Percentiles rank a stretch among this genome's conserved stretches.
These are phyloP conservation scores for Aspergillus egyptiacus DNA, from an alignment of 495 filamentous ascomycete species.

Conservation along the genomic window DNA sequence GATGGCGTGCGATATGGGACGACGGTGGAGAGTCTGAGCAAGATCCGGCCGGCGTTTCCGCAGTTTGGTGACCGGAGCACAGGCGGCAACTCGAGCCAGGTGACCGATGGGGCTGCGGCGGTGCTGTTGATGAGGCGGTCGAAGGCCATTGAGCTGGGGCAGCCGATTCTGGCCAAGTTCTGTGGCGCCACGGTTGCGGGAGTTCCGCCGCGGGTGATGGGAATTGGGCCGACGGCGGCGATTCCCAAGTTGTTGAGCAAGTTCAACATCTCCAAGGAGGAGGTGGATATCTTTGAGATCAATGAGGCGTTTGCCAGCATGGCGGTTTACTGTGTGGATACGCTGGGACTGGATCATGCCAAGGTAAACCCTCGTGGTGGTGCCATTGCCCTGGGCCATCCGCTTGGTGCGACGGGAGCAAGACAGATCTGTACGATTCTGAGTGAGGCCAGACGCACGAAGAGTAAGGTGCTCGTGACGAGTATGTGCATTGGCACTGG, in stretches of 20 bases:
- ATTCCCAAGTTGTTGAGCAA: slow-evolving; percentile 89
- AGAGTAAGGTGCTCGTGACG: slow-evolving; percentile 78
- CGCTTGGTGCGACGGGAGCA: slow-evolving; percentile 68
- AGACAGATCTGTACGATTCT: slow-evolving; percentile 80
- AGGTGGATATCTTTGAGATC: slow-evolving; percentile 86
- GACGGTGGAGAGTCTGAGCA: slow-evolving; percentile 70
- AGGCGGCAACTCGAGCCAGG: slow-evolving; percentile 92
- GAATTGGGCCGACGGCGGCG: slow-evolving; percentile 87
- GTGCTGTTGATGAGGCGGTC: slow-evolving; percentile 91
- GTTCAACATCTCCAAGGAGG: slow-evolving; percentile 69
- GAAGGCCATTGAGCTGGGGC: slow-evolving; percentile 76
- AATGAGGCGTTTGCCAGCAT: slow-evolving; percentile 98
- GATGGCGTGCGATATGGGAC: slow-evolving; percentile 89
- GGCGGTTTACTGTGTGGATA: slow-evolving; percentile 86
- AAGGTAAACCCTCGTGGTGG: slow-evolving; percentile 86
- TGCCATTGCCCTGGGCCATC: slow-evolving; percentile 69
- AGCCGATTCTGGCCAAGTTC: slow-evolving; percentile 93
- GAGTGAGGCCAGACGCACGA: slow-evolving; percentile 69
- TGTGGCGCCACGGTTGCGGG: slow-evolving; percentile 87
- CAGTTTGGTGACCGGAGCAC: slow-evolving; percentile 82
- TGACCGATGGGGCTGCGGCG: slow-evolving; percentile 91
- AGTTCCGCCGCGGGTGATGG: slow-evolving; percentile 90
- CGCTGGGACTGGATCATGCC: slow-evolving; percentile 65
- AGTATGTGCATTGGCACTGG: slow-evolving; percentile 86
- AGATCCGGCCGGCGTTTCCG: slow-evolving; percentile 89